phyloP scores from a whole-genome alignment of 139 green algal species.

The Picochlorum sp. region DNA sequence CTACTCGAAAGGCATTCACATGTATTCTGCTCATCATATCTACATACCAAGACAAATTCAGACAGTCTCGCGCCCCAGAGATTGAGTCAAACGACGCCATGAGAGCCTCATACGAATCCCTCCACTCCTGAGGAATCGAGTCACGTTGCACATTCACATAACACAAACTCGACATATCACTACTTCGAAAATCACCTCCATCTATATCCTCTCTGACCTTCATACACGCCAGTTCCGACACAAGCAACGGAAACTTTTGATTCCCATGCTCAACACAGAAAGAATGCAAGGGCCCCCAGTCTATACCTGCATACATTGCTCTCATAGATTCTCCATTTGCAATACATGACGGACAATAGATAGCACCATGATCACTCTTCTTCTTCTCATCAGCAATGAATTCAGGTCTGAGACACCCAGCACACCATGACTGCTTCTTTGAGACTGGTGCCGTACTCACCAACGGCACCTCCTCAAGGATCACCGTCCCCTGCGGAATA shows the following conservation, averaged over 20 bases:
- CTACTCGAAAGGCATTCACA: slow-evolving; percentile 42
- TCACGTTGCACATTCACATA: slow-evolving; percentile 29
- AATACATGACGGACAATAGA: not conserved
- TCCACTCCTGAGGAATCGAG: slow-evolving; percentile 29
- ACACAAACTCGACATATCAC: slow-evolving; percentile 37
- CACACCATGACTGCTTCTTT: not conserved
- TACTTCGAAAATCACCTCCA: not conserved
- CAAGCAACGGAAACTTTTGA: slow-evolving; percentile 37
- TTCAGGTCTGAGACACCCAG: not conserved
- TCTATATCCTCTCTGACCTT: not conserved
- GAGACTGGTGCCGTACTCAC: not conserved
- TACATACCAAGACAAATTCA: slow-evolving; percentile 14
- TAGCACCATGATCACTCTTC: too few species aligned
- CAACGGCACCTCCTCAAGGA: too few species aligned
- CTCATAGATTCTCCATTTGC: not conserved
- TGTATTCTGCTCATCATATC: slow-evolving; percentile 29
- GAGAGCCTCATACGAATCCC: slow-evolving; percentile 28
- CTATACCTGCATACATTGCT: not conserved
- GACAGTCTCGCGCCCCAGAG: not conserved
- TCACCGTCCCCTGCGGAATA: too few species aligned
- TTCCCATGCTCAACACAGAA: not conserved
- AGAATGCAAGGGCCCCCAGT: not conserved
- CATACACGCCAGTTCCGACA: slow-evolving; percentile 26
- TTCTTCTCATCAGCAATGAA: not conserved
- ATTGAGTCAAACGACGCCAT: not conserved